These are phyloP conservation scores for Aspergillus amoenus DNA, from an alignment of 2,329 filamentous ascomycete genomes.

Conservation along the genomic window DNA sequence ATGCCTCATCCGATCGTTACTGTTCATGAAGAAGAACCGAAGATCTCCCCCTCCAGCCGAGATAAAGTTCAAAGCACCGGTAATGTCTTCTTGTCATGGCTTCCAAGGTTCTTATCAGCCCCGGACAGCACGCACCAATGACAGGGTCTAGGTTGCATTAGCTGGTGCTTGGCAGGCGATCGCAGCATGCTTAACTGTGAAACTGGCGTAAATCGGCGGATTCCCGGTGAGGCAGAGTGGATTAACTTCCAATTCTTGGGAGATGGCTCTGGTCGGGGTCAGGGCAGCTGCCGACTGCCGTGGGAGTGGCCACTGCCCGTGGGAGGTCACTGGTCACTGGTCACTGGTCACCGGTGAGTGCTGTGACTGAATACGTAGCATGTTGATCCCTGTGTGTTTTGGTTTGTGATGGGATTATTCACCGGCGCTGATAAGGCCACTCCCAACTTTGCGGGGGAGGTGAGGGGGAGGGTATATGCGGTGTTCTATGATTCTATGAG, in stretches of 20 bases:
- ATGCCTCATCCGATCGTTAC: no score
- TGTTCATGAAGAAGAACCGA: no score
- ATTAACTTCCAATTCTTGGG: no score
- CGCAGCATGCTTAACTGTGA: neutral
- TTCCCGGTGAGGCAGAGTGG: neutral
- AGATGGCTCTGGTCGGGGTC: no score
- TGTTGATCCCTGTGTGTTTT: neutral
- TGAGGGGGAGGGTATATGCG: no score
- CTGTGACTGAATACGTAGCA: neutral
- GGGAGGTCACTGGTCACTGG: neutral
- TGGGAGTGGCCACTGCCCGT: neutral
- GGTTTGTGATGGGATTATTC: constrained; percentile 3
- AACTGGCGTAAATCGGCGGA: neutral
- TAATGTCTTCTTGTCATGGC: neutral
- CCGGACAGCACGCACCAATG: neutral
- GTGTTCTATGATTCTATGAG: no score
- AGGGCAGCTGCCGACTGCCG: neutral
- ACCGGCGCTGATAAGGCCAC: neutral
- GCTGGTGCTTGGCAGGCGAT: constrained; percentile 12
- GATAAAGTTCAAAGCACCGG: no score
- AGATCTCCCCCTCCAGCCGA: no score
- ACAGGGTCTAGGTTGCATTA: constrained; percentile 10
- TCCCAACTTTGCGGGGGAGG: no score
- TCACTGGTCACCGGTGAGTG: neutral
- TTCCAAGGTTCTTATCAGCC: neutral